Conservation (phyloP, 108 stramenopile species). For the Fistulifera pelliculosa region DNA sequence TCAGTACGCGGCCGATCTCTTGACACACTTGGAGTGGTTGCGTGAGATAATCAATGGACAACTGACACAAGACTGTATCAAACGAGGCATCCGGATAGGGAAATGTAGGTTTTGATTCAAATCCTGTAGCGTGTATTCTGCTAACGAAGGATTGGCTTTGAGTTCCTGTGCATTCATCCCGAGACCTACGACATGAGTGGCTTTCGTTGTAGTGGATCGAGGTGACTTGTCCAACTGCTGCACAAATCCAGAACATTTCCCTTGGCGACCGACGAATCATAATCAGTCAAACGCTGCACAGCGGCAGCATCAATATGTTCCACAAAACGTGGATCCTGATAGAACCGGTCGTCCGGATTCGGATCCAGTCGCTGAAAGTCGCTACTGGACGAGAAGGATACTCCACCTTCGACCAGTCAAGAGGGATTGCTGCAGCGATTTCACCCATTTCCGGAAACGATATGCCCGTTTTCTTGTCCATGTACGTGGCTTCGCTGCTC, state of each 20-base stretch:
- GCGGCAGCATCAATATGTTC: constrained; percentile 81
- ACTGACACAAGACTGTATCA: constrained; percentile 82
- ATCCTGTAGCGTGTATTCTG: constrained; percentile 69
- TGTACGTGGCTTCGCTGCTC: constrained; percentile 24
- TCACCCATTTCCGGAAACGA: constrained; percentile 64
- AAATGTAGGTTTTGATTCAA: constrained; percentile 66
- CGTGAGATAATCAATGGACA: constrained; percentile 89
- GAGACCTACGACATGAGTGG: constrained; percentile 44
- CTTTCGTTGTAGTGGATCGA: constrained; percentile 17
- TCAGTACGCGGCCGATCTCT: constrained; percentile 77
- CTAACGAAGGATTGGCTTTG: constrained; percentile 46
- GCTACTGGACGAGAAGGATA: constrained; percentile 39
- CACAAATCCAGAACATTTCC: constrained; percentile 60
- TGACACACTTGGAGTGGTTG: constrained; percentile 75
- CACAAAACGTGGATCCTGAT: constrained; percentile 68
- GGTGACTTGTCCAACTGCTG: constrained; percentile 83
- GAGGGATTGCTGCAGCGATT: constrained; percentile 61
- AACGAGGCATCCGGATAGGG: constrained; percentile 76
- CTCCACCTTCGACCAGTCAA: constrained; percentile 50
- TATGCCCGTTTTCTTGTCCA: constrained; percentile 66
- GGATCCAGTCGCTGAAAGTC: constrained; percentile 57
- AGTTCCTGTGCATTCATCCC: constrained; percentile 82
- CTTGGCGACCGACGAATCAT: constrained; percentile 38
- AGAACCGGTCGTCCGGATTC: constrained; percentile 56
- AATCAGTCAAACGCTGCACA: constrained; percentile 56